Conservation (phyloP, 1,284 basidiomycete species). For the Taiwanofungus camphoratus region DNA sequence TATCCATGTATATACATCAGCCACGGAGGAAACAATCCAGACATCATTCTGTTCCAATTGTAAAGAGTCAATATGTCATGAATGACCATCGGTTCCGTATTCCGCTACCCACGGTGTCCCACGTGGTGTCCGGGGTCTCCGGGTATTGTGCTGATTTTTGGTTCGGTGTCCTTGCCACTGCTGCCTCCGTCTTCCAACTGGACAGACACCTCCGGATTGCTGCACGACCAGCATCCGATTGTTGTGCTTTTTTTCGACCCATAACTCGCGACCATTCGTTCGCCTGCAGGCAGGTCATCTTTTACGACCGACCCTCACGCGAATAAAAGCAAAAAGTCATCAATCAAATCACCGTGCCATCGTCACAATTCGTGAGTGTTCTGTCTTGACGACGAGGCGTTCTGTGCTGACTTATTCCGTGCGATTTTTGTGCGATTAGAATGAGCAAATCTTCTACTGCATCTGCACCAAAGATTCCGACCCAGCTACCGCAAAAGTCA, state of each 20-base stretch:
- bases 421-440: slow-evolving; percentile 37
- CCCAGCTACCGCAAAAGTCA: slow-evolving; percentile 67
- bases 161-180: slow-evolving; percentile 20
- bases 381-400: slow-evolving; percentile 10
- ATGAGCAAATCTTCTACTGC: slow-evolving; percentile 82
- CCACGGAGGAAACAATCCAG: not conserved
- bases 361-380: slow-evolving; percentile 49
- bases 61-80: not conserved
- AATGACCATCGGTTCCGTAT: slow-evolving; percentile 1
- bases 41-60: not conserved
- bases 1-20: not conserved
- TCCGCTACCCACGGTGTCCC: not conserved
- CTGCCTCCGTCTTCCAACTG: slow-evolving; percentile 31
- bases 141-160: slow-evolving; percentile 25
- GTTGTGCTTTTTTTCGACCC: slow-evolving; percentile 20
- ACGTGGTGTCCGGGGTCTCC: slow-evolving; percentile 20
- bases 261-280: slow-evolving; percentile 39
- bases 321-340: slow-evolving; percentile 40
- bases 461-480: slow-evolving; percentile 62
- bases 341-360: slow-evolving; percentile 38
- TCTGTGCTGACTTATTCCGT: not conserved
- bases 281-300: slow-evolving; percentile 88
- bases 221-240: slow-evolving; percentile 30
- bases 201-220: slow-evolving; percentile 31
- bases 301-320: slow-evolving; percentile 70